phyloP scores from a whole-genome alignment of 2,329 filamentous ascomycete genomes.

The Lachnum nothofagi region DNA sequence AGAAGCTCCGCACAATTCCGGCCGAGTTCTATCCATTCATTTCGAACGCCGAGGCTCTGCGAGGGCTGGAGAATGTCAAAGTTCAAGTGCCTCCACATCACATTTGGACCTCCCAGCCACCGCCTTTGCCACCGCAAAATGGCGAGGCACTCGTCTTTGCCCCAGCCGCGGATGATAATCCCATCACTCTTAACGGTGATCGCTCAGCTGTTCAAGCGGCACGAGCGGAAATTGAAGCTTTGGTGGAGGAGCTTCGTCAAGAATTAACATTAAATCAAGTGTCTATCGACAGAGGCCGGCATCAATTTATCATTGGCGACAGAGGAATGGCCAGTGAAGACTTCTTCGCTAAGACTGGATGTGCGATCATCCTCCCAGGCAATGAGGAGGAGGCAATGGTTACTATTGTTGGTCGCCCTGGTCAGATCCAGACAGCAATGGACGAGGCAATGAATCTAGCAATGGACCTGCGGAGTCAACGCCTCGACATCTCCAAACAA shows the following conservation, averaged over 20 bases:
- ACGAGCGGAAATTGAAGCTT: conserved; percentile 73
- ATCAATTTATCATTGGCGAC: conserved; percentile 92
- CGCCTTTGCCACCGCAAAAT: conserved; percentile 55
- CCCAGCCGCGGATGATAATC: conserved; percentile 64
- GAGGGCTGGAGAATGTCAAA: conserved; percentile 69
- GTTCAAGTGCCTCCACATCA: conserved; percentile 80
- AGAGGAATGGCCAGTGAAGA: conserved; percentile 74
- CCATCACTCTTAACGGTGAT: conserved; percentile 83
- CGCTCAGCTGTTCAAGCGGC: conserved; percentile 74
- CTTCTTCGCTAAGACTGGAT: conserved; percentile 87
- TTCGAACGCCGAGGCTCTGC: conserved; percentile 61
- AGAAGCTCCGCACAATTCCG: conserved; percentile 77
- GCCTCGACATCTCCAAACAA: conserved; percentile 75
- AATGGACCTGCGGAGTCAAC: conserved; percentile 77
- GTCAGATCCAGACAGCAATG: conserved; percentile 67
- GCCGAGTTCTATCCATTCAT: conserved; percentile 95
- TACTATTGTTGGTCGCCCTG: conserved; percentile 74
- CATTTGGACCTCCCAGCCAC: conserved; percentile 63
- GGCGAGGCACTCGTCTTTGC: conserved; percentile 66
- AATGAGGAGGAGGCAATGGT: conserved; percentile 71
- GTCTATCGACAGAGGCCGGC: conserved; percentile 76
- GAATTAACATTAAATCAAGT: conserved; percentile 74
- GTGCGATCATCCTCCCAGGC: conserved; percentile 76
- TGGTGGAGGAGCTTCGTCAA: conserved; percentile 68
- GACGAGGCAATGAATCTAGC: conserved; percentile 86